phyloP scores from a whole-genome alignment of 805 yeast genomes.

The Metschnikowia anglica region DNA sequence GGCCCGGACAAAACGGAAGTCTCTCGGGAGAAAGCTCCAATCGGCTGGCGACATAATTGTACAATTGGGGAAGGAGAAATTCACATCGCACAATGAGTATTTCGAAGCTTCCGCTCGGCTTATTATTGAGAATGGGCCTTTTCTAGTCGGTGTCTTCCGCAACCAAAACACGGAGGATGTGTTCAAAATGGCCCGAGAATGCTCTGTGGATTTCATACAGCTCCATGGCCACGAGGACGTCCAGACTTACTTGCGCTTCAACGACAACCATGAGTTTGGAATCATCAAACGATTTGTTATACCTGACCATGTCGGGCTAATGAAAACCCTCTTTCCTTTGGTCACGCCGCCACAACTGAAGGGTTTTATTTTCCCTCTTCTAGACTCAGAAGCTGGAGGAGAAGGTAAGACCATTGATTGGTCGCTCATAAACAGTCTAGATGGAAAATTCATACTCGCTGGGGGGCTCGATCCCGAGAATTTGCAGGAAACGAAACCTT shows the following conservation, averaged over 20 bases:
- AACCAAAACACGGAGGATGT: constrained; percentile 75
- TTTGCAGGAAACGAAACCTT: constrained; percentile 50
- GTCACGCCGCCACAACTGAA: constrained; percentile 10
- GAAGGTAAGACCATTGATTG: constrained; percentile 83
- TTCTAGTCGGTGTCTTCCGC: constrained; percentile 84
- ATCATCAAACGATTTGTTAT: constrained; percentile 68
- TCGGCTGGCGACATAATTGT: constrained; percentile 22
- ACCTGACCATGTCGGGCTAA: constrained; percentile 50
- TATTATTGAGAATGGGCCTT: constrained; percentile 53
- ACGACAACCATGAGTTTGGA: constrained; percentile 46
- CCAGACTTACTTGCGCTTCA: constrained; percentile 52
- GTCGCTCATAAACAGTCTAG: constrained; percentile 35
- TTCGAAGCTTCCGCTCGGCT: constrained; percentile 27
- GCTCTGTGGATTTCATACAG: constrained; percentile 75
- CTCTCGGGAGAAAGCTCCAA: constrained; percentile 18
- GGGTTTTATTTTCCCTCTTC: constrained; percentile 55
- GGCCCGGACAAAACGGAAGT: constrained; percentile 27
- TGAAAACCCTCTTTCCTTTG: constrained; percentile 25
- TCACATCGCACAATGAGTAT: constrained; percentile 26
- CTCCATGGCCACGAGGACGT: constrained; percentile 69
- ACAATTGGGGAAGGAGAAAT: constrained; percentile 16
- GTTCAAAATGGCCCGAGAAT: constrained; percentile 36
- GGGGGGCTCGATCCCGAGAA: constrained; percentile 87
- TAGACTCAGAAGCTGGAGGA: constrained; percentile 91
- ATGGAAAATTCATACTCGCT: constrained; percentile 62